Evolutionary conservation across 164 flowering plant species (phyloP).

Genomic region (Magnolia changhungtana): DNA sequence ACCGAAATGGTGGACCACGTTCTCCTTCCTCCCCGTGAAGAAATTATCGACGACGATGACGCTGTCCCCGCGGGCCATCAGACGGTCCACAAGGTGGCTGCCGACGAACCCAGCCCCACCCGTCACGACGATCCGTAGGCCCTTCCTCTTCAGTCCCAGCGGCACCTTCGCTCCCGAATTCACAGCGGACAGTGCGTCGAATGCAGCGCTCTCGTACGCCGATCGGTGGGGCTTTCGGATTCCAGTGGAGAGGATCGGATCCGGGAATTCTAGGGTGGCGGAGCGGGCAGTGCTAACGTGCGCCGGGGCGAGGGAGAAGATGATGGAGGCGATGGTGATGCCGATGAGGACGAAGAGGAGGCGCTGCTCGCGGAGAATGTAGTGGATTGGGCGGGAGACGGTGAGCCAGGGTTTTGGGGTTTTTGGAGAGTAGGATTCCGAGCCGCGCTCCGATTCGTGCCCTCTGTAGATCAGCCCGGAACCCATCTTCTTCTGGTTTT

Average conservation of each 20-base stretch:
- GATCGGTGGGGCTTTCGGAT: slow-evolving; percentile 15
- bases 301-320: slow-evolving; percentile 40
- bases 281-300: not conserved
- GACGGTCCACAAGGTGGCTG: slow-evolving; percentile 78
- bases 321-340: slow-evolving; percentile 55
- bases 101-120: slow-evolving; percentile 98
- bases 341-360: slow-evolving; percentile 66
- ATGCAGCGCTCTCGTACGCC: not conserved
- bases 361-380: slow-evolving; percentile 78
- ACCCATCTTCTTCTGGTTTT: slow-evolving; percentile 14
- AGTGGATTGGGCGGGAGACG: slow-evolving; percentile 45
- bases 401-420: slow-evolving; percentile 57
- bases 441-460: slow-evolving; percentile 39
- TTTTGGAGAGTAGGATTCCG: slow-evolving; percentile 55
- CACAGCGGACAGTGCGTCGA: slow-evolving; percentile 11
- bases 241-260: slow-evolving; percentile 6
- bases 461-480: slow-evolving; percentile 42
- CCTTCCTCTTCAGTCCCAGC: slow-evolving; percentile 69
- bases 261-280: slow-evolving; percentile 18
- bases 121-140: slow-evolving; percentile 75
- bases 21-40: slow-evolving; percentile 90
- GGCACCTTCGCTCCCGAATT: slow-evolving; percentile 62
- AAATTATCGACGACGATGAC: slow-evolving; percentile 91
- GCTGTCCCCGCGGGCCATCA: slow-evolving; percentile 78
- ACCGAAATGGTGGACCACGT: slow-evolving; percentile 81